These are phyloP conservation scores for Quercus mongolica DNA, from an alignment of 306 rosid species.

Conservation along the genomic window DNA sequence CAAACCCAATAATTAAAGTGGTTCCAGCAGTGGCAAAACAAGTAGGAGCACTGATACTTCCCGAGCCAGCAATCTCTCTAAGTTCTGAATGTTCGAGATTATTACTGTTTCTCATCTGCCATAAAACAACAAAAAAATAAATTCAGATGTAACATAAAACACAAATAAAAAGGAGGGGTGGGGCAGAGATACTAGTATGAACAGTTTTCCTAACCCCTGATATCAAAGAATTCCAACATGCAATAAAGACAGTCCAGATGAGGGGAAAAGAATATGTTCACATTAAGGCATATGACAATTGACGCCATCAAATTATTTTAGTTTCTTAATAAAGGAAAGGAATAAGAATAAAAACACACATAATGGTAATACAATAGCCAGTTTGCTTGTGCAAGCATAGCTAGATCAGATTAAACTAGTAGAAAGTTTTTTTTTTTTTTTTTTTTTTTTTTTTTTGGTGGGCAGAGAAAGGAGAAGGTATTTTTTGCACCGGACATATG, in stretches of 20 bases:
- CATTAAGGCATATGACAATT: background rate
- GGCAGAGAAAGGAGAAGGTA: background rate
- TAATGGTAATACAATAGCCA: background rate
- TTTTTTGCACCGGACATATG: no score
- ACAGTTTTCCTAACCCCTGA: background rate
- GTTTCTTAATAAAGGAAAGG: background rate
- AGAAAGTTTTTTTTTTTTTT: background rate
- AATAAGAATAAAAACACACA: background rate
- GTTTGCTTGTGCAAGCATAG: background rate
- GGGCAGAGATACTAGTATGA: background rate
- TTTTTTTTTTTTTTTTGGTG: no score
- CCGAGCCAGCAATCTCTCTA: constrained; percentile 47
- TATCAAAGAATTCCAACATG: background rate
- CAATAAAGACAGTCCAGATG: background rate
- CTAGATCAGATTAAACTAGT: background rate
- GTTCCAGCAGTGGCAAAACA: constrained; percentile 94
- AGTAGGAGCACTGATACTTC: constrained; percentile 53
- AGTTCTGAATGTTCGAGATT: constrained; percentile 57
- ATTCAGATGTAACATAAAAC: constrained; percentile 1
- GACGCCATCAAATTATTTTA: background rate
- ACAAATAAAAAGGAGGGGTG: background rate
- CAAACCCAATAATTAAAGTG: constrained; percentile 77
- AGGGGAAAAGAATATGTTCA: background rate
- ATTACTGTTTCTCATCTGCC: constrained; percentile 54
- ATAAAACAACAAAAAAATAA: constrained; percentile 7